Base-by-base conservation (phyloP, 805 yeast species). In the Komagataella pseudopastoris region DNA sequence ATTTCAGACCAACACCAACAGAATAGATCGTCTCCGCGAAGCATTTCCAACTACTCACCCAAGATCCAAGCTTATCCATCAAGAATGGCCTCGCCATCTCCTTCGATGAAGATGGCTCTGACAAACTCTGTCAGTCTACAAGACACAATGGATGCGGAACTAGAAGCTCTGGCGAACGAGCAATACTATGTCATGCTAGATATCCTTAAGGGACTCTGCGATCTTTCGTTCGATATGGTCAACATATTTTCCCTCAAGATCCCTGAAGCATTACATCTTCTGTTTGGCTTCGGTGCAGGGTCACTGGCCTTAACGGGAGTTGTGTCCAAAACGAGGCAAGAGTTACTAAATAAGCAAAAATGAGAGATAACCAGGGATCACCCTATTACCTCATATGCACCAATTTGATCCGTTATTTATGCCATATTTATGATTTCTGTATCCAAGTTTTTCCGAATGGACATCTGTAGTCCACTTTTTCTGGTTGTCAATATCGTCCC, bases 171-270 rank as follows among this genome's bases (percentile, higher is more conserved):
- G 45, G 61, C 68, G 46, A 61, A 65, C 36, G 68, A 72, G 51
- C 71, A 69, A 51, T 56, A 54, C 12, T 54, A 69, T 14, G 61
- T 71, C 2, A 55, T 68, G 30, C 54, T 76, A 14, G 80, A 77
- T 55, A 46, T 77, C 0, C 54, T 64, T 2, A 71, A 75, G 56
- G 59, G 75, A 10, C 20, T 64, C 1, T 76, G 74, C 51, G 83
- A 78, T 60, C 67, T 75, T 45, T 58, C 66, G 8, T 78, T 74
- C 52, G 79, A 75, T 58, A 59, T 77, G 1, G 68, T 75, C 2
- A 74, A 69, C 52, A 70, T 77, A 10, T 75, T 76, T 54, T 59
- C 69, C 20, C 50, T 73, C 51, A 69, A 69, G 48, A 54, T 63
- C 51, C 58, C 59, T 46, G 55, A 57, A 47, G 62, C 64, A 6